Percentiles rank a stretch among this genome's conserved stretches.
Evolutionary conservation across 805 yeast genomes (phyloP).

Genomic region (Candida mattraensis): DNA sequence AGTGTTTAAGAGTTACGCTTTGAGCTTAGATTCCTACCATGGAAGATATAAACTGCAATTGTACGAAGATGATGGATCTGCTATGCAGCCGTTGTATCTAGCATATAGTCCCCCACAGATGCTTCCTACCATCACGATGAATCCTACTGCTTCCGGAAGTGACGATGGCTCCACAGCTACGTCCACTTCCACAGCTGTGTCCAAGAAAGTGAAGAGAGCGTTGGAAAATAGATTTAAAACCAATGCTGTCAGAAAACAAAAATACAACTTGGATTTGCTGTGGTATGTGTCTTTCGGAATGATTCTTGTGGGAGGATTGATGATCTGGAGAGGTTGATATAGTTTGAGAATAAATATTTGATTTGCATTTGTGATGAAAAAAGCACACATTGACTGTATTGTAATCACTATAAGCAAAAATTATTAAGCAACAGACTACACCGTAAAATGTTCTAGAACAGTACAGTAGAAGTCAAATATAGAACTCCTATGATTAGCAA

Average conservation of each 20-base stretch:
- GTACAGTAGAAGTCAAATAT: too few species aligned
- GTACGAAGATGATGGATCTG: constrained; percentile 75
- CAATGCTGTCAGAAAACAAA: constrained; percentile 53
- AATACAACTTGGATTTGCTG: constrained; percentile 45
- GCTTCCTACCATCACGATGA: constrained; percentile 90
- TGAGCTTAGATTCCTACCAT: constrained; percentile 72
- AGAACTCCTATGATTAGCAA: too few species aligned
- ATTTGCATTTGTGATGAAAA: background rate
- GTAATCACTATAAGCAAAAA: too few species aligned
- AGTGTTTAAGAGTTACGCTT: constrained; percentile 54
- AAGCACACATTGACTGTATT: too few species aligned
- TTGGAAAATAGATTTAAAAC: constrained; percentile 81
- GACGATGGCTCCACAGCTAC: constrained; percentile 35
- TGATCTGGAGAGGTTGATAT: constrained; percentile 27
- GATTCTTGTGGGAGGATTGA: constrained; percentile 32
- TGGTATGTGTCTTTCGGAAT: constrained; percentile 58
- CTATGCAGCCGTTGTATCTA: constrained; percentile 82
- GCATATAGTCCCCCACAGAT: constrained; percentile 94
- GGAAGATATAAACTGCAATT: constrained; percentile 79
- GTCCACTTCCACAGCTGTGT: constrained; percentile 31
- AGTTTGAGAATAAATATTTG: too few species aligned
- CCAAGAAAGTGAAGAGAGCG: constrained; percentile 59
- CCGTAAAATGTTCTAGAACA: too few species aligned
- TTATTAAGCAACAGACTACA: too few species aligned
- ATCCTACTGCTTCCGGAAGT: constrained; percentile 58